A percentile compares a stretch with the other conserved stretches of the same genome.
Conservation (phyloP, 768 basidiomycete species). For the Coprinellus aureogranulatus region DNA sequence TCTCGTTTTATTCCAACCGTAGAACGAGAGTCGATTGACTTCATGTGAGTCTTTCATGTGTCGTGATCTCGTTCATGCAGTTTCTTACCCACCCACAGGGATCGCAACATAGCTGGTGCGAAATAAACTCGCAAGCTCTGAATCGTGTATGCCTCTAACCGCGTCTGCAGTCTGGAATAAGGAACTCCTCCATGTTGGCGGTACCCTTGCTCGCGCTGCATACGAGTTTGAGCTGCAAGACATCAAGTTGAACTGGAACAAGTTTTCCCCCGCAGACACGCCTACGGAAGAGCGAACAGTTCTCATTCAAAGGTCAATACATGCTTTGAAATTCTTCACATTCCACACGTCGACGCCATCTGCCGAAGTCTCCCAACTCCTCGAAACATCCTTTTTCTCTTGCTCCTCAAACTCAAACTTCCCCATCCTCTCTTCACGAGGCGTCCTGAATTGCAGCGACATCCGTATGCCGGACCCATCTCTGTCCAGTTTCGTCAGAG, state of each 20-base stretch:
- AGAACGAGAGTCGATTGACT: constrained; percentile 88
- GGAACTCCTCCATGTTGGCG: constrained; percentile 83
- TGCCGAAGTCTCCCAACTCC: constrained; percentile 62
- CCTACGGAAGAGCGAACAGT: constrained; percentile 37
- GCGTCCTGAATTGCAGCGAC: constrained; percentile 61
- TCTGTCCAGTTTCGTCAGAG: constrained; percentile 72
- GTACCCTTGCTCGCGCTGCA: constrained; percentile 74
- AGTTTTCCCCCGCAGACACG: constrained; percentile 22
- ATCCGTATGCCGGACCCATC: constrained; percentile 73
- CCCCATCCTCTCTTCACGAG: constrained; percentile 72
- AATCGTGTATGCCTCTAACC: constrained; percentile 6
- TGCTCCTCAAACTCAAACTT: constrained; percentile 52
- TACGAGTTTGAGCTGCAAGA: constrained; percentile 79
- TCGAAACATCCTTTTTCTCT: constrained; percentile 78
- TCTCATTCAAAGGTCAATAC: constrained; percentile 63
- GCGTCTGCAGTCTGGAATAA: constrained; percentile 73
- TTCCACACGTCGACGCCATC: constrained; percentile 89
- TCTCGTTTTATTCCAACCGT: constrained; percentile 94
- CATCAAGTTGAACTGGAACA: constrained; percentile 57
- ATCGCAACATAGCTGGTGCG: constrained; percentile 76
- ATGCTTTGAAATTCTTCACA: constrained; percentile 86
- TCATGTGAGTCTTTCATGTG: constrained; percentile 55
- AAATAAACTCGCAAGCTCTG: constrained; percentile 7
- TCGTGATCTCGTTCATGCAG: neutral
- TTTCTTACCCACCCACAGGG: constrained; percentile 39